Evolutionary conservation across 2,329 filamentous ascomycete species (phyloP), one percentile per base, ranked within the genome.

Genomic region (Samsoniella hepiali): DNA sequence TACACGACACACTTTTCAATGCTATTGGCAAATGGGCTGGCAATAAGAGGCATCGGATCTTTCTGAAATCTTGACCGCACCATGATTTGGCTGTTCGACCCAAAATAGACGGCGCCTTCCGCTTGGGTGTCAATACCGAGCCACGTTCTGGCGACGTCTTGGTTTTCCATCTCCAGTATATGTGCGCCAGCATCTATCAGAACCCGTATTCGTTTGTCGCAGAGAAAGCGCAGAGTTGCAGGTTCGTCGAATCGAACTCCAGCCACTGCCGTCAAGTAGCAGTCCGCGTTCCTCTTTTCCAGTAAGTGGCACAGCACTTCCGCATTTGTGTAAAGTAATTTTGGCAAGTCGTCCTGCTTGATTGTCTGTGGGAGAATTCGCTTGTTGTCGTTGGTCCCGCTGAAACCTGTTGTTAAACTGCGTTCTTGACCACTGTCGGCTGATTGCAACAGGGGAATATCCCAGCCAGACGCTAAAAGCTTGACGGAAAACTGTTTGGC

Each of bases 321-420:
- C 0, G 87, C 87, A 63, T 87, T 90, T 0, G 87, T 90, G 54
- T 88, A 84, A 0, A 73, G 68, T 0, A 90, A 77, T 0, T 76
- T 72, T 0, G 78, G 74, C 0, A 91, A 77, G 64, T 91, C 87
- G 0, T 83, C 73, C 58, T 91, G 88, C 27, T 76, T 71, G 27
- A 91, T 84, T 0, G 79, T 85, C n/a, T 86, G 71, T 0, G 89
- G 89, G 0, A 91, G 72, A 40, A 89, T 77, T 0, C 73, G 75
- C 44, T 81, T 78, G 27, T 83, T 86, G 69, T 91, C 89, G 51
- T 90, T 91, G 0, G 89, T 91, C 0, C 89, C 89, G 8, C 85
- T 89, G 70, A 93, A 92, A 0, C 89, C 89, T 0, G 88, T 90
- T 0, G 87, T 89, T 1, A 81, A 65, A 17, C 22, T 3, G 32